phyloP scores from a whole-genome alignment of 2,329 filamentous ascomycete species.

The Penicillium sp. region DNA sequence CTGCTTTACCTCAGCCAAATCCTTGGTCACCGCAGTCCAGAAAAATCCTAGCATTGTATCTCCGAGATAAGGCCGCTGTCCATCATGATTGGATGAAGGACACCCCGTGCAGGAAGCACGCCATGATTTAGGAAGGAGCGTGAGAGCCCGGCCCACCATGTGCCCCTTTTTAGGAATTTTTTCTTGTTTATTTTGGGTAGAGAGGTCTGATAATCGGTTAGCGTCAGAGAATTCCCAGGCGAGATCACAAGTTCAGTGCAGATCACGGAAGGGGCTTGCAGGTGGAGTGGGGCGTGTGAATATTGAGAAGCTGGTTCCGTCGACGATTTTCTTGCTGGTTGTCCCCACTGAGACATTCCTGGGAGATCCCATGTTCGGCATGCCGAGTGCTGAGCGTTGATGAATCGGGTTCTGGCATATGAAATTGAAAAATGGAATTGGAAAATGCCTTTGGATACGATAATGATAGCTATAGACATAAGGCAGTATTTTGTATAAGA shows the following conservation, averaged over 20 bases:
- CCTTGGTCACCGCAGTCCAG: constrained; percentile 5
- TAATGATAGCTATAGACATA: background rate
- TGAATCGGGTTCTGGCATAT: background rate
- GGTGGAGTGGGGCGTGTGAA: constrained; percentile 15
- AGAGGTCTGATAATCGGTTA: constrained; percentile 9
- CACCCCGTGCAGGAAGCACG: background rate
- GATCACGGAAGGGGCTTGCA: constrained; percentile 23
- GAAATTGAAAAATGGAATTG: background rate
- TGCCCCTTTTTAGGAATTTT: constrained; percentile 9
- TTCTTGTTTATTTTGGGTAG: constrained; percentile 4
- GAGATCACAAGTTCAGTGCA: constrained; percentile 21
- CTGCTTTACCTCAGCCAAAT: background rate
- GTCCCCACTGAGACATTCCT: background rate
- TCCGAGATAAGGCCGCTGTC: background rate
- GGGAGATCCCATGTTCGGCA: constrained; percentile 22
- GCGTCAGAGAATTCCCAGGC: constrained; percentile 10
- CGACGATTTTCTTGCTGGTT: constrained; percentile 9
- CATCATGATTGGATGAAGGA: constrained; percentile 3
- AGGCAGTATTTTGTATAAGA: background rate
- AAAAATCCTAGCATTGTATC: constrained; percentile 1
- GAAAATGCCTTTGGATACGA: background rate
- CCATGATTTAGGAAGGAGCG: constrained; percentile 18
- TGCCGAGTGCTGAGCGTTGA: constrained; percentile 15
- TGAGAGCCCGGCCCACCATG: constrained; percentile 2
- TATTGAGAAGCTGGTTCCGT: constrained; percentile 17